Percentiles rank a stretch among this genome's conserved stretches.
Evolutionary conservation across 805 yeast species (phyloP).

Genomic region (Starmera pachycereana): DNA sequence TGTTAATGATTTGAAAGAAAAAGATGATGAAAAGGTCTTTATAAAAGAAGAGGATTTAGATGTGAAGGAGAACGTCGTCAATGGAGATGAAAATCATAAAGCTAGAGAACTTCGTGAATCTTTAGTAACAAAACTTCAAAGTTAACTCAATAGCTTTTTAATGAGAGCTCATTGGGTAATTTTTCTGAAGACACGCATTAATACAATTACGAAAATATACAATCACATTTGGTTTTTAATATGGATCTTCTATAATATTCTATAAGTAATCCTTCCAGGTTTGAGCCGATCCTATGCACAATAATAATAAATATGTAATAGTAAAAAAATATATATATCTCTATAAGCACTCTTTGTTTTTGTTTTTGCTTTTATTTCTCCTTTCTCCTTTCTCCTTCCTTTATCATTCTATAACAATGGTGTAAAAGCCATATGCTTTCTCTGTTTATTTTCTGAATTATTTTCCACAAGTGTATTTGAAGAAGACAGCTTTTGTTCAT

Average conservation of each 20-base stretch:
- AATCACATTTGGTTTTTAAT: background rate
- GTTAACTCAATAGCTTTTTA: too few relatives aligned
- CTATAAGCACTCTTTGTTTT: background rate
- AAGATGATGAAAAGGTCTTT: too few relatives aligned
- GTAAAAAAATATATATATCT: background rate
- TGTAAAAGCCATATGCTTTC: constrained; percentile 11
- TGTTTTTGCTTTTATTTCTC: background rate
- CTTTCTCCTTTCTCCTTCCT: background rate
- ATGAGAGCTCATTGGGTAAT: too few relatives aligned
- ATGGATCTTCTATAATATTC: background rate
- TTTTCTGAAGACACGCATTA: too few relatives aligned
- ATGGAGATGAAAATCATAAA: constrained; percentile 6
- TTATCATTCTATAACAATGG: constrained; percentile 16
- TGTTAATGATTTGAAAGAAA: background rate
- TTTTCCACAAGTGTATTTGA: background rate
- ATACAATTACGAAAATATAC: background rate
- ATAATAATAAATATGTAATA: background rate
- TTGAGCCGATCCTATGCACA: background rate
- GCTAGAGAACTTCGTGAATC: background rate
- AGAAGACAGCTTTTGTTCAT: background rate
- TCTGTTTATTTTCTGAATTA: background rate
- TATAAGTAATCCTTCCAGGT: background rate
- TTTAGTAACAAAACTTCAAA: too few relatives aligned
- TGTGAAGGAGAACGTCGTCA: constrained; percentile 4
- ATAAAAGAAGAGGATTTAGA: constrained; percentile 1